Evolutionary conservation across 371 early-diverging fungal genomes (phyloP).

Genomic region (Syncephalastrum sp.): DNA sequence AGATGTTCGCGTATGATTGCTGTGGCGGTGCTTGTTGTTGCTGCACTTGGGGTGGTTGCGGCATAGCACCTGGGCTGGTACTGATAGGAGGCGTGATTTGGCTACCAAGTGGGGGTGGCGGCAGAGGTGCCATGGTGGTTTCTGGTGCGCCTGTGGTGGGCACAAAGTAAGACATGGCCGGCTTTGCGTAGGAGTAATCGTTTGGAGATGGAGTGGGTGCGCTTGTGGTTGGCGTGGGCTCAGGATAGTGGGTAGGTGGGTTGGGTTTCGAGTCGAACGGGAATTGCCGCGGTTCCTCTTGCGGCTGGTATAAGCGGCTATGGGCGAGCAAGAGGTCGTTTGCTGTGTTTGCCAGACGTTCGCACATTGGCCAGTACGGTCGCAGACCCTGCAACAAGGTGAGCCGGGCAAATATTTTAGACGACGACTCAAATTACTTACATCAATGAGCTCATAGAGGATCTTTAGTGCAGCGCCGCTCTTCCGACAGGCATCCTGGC

Average conservation of each 20-base stretch:
- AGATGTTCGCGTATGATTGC: slow-evolving; percentile 4
- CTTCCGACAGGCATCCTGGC: slow-evolving; percentile 27
- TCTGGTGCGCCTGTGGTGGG: not conserved
- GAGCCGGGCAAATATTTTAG: too few species aligned
- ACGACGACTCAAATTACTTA: slow-evolving; percentile 6
- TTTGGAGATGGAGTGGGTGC: not conserved
- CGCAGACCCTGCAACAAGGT: slow-evolving; percentile 4
- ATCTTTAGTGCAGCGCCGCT: slow-evolving; percentile 30
- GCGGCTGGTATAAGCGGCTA: slow-evolving; percentile 34
- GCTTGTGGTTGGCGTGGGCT: not conserved
- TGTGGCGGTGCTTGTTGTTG: slow-evolving; percentile 4
- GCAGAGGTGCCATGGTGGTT: slow-evolving; percentile 1
- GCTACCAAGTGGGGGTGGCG: not conserved
- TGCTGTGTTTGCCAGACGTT: slow-evolving; percentile 35
- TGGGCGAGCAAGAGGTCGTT: slow-evolving; percentile 39
- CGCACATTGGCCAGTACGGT: slow-evolving; percentile 50
- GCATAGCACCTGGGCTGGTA: too few species aligned
- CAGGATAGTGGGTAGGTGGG: not conserved
- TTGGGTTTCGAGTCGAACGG: slow-evolving; percentile 9
- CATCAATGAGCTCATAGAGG: slow-evolving; percentile 24
- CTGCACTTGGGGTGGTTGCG: slow-evolving; percentile 1
- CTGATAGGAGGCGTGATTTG: too few species aligned
- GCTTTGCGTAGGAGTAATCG: slow-evolving; percentile 3
- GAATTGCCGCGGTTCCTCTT: slow-evolving; percentile 8
- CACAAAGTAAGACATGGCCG: slow-evolving; percentile 2